Percentiles rank a stretch among this genome's conserved stretches.
These are phyloP conservation scores for Coemansia sp. DNA, from an alignment of 192 early-diverging fungal species.

Conservation along the genomic window DNA sequence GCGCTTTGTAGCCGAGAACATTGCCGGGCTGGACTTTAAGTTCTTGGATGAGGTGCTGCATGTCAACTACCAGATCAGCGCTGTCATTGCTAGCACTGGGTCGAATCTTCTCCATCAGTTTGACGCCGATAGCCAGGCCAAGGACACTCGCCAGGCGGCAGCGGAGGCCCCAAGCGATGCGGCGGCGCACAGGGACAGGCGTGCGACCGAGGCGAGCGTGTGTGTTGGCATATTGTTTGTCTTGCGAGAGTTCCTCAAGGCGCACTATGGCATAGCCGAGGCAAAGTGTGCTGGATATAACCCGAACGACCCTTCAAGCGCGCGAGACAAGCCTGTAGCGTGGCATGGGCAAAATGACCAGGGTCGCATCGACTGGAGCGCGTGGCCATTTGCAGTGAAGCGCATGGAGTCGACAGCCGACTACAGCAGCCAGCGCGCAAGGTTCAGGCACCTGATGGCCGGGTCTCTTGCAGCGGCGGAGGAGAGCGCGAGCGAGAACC, in stretches of 20 bases:
- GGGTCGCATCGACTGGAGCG: constrained; percentile 48
- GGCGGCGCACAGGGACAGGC: constrained; percentile 5
- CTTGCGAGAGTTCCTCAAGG: constrained; percentile 67
- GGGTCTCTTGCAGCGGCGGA: constrained; percentile 32
- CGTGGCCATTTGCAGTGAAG: constrained; percentile 34
- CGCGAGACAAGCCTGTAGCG: constrained; percentile 62
- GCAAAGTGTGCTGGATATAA: constrained; percentile 57
- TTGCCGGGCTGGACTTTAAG: constrained; percentile 80
- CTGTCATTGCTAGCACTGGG: constrained; percentile 73
- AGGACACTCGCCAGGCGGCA: background rate
- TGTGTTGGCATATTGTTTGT: constrained; percentile 65
- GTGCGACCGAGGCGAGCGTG: constrained; percentile 60
- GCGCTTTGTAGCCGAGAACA: constrained; percentile 83
- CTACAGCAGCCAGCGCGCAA: constrained; percentile 35
- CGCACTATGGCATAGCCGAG: constrained; percentile 60
- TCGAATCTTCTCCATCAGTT: constrained; percentile 60
- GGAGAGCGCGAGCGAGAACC: constrained; percentile 15
- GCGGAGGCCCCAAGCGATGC: background rate
- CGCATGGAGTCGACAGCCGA: constrained; percentile 37
- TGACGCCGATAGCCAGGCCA: constrained; percentile 29
- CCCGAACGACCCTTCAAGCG: constrained; percentile 47
- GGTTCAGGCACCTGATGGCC: constrained; percentile 41
- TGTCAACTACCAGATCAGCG: constrained; percentile 73
- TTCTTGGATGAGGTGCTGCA: constrained; percentile 80
- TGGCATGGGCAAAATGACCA: constrained; percentile 43